Percentiles rank a stretch among this genome's conserved stretches.
These are phyloP conservation scores for Trichoderma guizhouense DNA, from an alignment of 2,329 filamentous ascomycete species.

Conservation along the genomic window DNA sequence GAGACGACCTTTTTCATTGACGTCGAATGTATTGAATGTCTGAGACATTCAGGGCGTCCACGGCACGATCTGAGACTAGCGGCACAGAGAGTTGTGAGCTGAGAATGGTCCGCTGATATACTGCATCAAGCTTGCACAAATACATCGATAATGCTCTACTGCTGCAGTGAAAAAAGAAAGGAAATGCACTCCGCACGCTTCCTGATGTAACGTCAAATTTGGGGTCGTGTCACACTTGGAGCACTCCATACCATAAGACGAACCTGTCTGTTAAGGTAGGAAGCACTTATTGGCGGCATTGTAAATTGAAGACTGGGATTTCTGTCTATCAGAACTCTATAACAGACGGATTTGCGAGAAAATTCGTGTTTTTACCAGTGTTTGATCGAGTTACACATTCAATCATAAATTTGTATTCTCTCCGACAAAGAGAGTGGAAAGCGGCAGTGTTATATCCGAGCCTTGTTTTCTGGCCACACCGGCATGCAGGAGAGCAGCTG, in stretches of 20 bases:
- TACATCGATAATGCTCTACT: background rate
- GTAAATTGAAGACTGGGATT: background rate
- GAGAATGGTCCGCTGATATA: background rate
- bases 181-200: background rate
- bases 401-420: background rate
- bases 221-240: background rate
- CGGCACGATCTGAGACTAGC: background rate
- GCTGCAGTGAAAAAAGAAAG: background rate
- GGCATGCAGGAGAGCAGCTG: background rate
- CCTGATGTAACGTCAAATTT: background rate
- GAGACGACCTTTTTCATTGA: background rate
- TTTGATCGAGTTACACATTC: background rate
- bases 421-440: background rate
- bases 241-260: background rate
- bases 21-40: background rate
- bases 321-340: background rate
- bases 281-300: background rate
- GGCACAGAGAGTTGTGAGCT: background rate
- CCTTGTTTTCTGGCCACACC: background rate
- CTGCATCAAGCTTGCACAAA: background rate
- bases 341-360: background rate
- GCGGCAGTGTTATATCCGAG: background rate
- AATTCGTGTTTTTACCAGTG: background rate
- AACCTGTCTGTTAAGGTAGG: background rate
- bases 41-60: background rate